Conservation (phyloP, 2,329 filamentous ascomycete genomes). For the Calonectria ilicicola region DNA sequence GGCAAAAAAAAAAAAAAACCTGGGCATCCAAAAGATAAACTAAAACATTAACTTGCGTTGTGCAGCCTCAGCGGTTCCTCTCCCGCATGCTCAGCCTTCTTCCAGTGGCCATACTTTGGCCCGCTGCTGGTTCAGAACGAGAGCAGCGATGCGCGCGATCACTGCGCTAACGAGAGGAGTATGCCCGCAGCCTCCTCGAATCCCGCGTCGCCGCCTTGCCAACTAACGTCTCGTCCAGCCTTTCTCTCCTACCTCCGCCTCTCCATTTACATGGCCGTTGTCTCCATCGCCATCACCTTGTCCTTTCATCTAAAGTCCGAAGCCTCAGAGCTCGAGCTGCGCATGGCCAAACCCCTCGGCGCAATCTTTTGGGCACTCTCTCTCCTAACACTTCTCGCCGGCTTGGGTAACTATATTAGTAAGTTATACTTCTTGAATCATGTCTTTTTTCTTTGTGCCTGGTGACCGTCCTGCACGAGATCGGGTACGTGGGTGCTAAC, state of each 20-base stretch:
- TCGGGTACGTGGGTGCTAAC: neutral
- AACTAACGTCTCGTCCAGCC: slow-evolving; percentile 50
- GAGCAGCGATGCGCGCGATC: slow-evolving; percentile 79
- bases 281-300: slow-evolving; percentile 89
- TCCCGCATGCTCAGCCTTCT: slow-evolving; percentile 55
- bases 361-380: slow-evolving; percentile 89
- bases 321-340: slow-evolving; percentile 77
- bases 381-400: slow-evolving; percentile 79
- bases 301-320: slow-evolving; percentile 89
- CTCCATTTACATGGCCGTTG: slow-evolving; percentile 89
- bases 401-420: slow-evolving; percentile 89
- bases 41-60: neutral
- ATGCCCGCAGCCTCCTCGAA: slow-evolving; percentile 23
- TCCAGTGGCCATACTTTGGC: slow-evolving; percentile 71
- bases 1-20: neutral
- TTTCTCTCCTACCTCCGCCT: slow-evolving; percentile 94
- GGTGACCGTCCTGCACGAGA: too few species aligned
- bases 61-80: neutral
- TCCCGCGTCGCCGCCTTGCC: neutral
- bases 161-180: slow-evolving; percentile 84
- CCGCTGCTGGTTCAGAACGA: slow-evolving; percentile 81
- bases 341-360: slow-evolving; percentile 85
- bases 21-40: neutral
- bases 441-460: neutral
- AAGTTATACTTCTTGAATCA: slow-evolving; percentile 44